These are phyloP conservation scores for Capsicum pubescens DNA, from an alignment of 257 asterid species.

Conservation along the genomic window DNA sequence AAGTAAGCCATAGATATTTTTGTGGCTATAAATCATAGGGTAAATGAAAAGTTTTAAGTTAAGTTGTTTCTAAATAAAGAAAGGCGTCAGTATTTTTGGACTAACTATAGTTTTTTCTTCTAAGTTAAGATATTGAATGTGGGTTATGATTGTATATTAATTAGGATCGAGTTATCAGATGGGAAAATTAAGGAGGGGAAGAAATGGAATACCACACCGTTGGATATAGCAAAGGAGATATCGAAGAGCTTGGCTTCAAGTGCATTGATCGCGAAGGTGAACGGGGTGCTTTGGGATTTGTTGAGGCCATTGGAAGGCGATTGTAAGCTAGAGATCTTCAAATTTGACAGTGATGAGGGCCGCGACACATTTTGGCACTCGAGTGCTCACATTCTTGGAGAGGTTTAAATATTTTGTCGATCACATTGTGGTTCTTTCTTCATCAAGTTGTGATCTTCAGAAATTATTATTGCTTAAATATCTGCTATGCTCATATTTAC, in stretches of 20 bases:
- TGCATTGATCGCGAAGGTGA: slow-evolving; percentile 82
- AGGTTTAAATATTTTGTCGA: slow-evolving; percentile 50
- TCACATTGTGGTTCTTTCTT: slow-evolving; percentile 21
- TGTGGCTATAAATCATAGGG: not conserved
- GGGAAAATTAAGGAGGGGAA: slow-evolving; percentile 86
- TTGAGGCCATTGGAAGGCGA: slow-evolving; percentile 86
- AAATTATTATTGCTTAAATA: not conserved
- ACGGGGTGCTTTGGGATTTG: slow-evolving; percentile 88
- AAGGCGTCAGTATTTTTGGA: not conserved
- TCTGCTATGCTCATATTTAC: not conserved
- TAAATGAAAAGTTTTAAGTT: not conserved
- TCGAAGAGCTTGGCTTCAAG: slow-evolving; percentile 91
- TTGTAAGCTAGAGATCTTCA: slow-evolving; percentile 79
- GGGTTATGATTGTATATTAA: slow-evolving; percentile 6
- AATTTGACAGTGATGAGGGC: slow-evolving; percentile 86
- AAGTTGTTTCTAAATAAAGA: not conserved
- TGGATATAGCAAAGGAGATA: slow-evolving; percentile 87
- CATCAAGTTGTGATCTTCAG: slow-evolving; percentile 9
- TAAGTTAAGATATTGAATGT: not conserved
- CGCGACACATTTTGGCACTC: slow-evolving; percentile 99
- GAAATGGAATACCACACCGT: slow-evolving; percentile 86
- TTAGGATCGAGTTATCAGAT: slow-evolving; percentile 73
- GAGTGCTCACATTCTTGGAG: slow-evolving; percentile 97
- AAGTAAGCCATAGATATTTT: not conserved
- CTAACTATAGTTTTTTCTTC: not conserved